A percentile compares a stretch with the other conserved stretches of the same genome.
Evolutionary conservation across 2,329 filamentous ascomycete species (phyloP).

Genomic region (Nectriaceae sp.): DNA sequence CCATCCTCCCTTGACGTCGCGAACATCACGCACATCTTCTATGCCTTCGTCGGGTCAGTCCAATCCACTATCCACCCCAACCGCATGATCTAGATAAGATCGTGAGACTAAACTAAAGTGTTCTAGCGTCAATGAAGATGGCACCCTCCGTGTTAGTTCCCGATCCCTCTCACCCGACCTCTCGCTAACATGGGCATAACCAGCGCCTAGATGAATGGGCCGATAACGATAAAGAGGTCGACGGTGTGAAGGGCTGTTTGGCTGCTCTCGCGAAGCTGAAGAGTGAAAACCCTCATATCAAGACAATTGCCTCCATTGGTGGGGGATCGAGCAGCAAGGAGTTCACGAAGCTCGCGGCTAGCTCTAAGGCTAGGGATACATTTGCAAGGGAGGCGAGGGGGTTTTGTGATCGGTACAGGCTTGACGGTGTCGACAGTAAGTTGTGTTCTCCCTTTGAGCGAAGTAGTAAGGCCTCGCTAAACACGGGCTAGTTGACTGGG

Average conservation of each 20-base stretch:
- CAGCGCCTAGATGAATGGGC: conserved; percentile 62
- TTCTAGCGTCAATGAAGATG: conserved; percentile 36
- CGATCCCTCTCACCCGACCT: neutral
- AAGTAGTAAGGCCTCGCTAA: neutral
- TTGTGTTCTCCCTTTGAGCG: neutral
- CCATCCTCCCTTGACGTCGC: conserved; percentile 58
- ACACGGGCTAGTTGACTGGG: conserved; percentile 62
- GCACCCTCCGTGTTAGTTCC: conserved; percentile 42
- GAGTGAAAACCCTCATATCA: conserved; percentile 54
- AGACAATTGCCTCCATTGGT: conserved; percentile 65
- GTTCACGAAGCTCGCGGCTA: conserved; percentile 59
- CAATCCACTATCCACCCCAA: neutral
- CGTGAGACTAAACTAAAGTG: conserved; percentile 9
- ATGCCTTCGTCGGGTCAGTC: conserved; percentile 59
- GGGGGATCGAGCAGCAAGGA: conserved; percentile 63
- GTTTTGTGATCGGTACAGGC: conserved; percentile 56
- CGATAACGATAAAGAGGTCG: conserved; percentile 60
- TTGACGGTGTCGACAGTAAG: conserved; percentile 67
- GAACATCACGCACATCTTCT: conserved; percentile 64
- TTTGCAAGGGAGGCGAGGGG: conserved; percentile 57
- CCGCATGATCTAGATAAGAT: neutral
- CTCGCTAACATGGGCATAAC: neutral
- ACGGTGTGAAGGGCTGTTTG: conserved; percentile 61
- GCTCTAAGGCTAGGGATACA: conserved; percentile 45
- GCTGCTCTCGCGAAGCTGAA: conserved; percentile 61